Conservation (phyloP, 2,329 filamentous ascomycete species). For the Neocatenulostroma microsporum region DNA sequence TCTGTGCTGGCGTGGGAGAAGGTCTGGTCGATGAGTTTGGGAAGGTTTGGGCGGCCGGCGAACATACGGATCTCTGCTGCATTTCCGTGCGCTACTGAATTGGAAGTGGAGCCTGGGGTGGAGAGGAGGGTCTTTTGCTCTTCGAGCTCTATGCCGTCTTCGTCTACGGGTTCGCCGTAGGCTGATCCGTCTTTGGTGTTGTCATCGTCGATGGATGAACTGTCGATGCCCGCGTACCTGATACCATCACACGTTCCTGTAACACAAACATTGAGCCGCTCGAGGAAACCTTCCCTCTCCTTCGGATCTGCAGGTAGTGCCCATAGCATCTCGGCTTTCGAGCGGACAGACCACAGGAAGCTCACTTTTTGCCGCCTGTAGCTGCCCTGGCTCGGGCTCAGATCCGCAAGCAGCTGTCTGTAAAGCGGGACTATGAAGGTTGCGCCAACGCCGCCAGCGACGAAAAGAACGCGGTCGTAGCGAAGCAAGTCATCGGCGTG, state of each 20-base stretch:
- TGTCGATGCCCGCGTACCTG: too few relatives aligned
- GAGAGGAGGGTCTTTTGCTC: constrained; percentile 47
- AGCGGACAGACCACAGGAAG: constrained; percentile 65
- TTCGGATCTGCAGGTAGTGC: constrained; percentile 36
- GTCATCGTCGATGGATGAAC: constrained; percentile 5
- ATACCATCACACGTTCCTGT: too few relatives aligned
- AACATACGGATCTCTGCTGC: not conserved
- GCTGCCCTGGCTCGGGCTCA: constrained; percentile 31
- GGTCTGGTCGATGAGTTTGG: constrained; percentile 53
- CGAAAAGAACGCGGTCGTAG: constrained; percentile 60
- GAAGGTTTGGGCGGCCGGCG: constrained; percentile 35
- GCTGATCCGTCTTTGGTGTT: constrained; percentile 2
- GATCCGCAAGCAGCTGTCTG: constrained; percentile 45
- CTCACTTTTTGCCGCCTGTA: constrained; percentile 40
- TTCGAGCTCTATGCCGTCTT: constrained; percentile 35
- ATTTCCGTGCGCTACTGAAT: too few relatives aligned
- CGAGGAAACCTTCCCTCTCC: constrained; percentile 22
- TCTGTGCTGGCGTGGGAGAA: constrained; percentile 50
- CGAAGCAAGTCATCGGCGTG: constrained; percentile 49
- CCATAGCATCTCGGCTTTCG: constrained; percentile 60
- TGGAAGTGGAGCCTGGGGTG: too few relatives aligned
- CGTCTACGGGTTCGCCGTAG: constrained; percentile 12
- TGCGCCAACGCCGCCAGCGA: constrained; percentile 77
- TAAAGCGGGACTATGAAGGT: constrained; percentile 71
- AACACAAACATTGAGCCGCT: constrained; percentile 36